These are phyloP conservation scores for Hanseniaspora nectarophila DNA, from an alignment of 805 yeast species.

Conservation along the genomic window DNA sequence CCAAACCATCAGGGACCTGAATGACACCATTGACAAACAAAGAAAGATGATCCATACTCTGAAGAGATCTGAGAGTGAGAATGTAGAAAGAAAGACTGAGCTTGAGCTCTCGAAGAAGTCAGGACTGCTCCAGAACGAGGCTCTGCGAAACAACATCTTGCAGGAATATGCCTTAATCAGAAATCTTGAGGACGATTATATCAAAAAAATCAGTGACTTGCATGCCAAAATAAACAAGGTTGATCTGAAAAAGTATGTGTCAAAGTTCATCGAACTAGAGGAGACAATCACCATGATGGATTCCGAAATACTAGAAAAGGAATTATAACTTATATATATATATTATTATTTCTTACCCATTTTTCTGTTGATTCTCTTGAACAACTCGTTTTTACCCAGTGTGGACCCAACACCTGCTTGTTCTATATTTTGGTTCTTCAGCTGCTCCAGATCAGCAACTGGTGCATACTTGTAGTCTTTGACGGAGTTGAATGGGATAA, in stretches of 20 bases:
- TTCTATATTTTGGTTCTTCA: conserved; percentile 27
- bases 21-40: background rate
- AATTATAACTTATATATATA: too few relatives aligned
- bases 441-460: conserved; percentile 42
- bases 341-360: conserved; percentile 22
- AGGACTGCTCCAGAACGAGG: background rate
- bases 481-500: conserved; percentile 84
- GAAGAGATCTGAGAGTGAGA: background rate
- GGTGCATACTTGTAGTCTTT: conserved; percentile 89
- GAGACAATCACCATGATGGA: conserved; percentile 8
- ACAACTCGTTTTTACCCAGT: conserved; percentile 60
- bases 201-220: background rate
- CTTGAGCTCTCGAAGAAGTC: background rate
- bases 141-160: background rate
- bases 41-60: background rate
- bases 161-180: background rate
- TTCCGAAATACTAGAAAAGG: conserved; percentile 1
- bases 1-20: background rate
- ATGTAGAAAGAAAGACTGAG: background rate
- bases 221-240: background rate
- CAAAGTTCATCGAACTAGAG: conserved; percentile 9
- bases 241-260: conserved; percentile 1
- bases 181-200: background rate
- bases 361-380: conserved; percentile 54
- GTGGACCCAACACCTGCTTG: conserved; percentile 41